Evolutionary conservation across 2,329 filamentous ascomycete species (phyloP).

Genomic region (Atkinsonella hypoxylon): DNA sequence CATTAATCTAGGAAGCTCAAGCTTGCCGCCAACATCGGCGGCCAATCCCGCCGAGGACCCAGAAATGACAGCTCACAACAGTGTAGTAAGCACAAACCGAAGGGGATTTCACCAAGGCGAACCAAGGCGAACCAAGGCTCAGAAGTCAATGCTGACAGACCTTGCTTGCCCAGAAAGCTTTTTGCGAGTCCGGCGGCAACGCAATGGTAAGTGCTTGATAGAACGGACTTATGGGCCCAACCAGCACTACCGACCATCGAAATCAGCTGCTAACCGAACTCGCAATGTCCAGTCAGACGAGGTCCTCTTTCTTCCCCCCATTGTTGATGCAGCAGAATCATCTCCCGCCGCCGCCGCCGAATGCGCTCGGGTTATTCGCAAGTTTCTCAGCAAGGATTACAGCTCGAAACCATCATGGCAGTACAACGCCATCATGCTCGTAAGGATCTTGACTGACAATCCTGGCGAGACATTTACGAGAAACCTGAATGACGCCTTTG

Average conservation of each 20-base stretch:
- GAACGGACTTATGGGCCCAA: not conserved
- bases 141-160: constrained; percentile 13
- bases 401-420: constrained; percentile 56
- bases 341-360: constrained; percentile 76
- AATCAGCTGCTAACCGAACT: not conserved
- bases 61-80: constrained; percentile 52
- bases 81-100: constrained; percentile 42
- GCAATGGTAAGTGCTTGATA: constrained; percentile 31
- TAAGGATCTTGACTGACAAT: constrained; percentile 86
- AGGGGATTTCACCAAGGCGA: too few relatives aligned
- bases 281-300: constrained; percentile 57
- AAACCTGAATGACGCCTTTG: constrained; percentile 78
- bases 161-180: constrained; percentile 48
- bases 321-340: constrained; percentile 91
- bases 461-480: constrained; percentile 84
- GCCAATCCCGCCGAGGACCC: constrained; percentile 42
- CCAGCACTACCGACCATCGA: not conserved
- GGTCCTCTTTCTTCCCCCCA: constrained; percentile 80
- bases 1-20: constrained; percentile 1
- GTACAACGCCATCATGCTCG: constrained; percentile 93
- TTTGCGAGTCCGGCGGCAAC: constrained; percentile 64
- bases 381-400: constrained; percentile 66
- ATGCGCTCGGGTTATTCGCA: constrained; percentile 69
- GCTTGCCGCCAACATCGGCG: constrained; percentile 11
- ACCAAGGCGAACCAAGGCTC: too few relatives aligned